A percentile compares a stretch with the other conserved stretches of the same genome.
phyloP scores from a whole-genome alignment of 352 stramenopile genomes.

The Phytophthora colocasiae region DNA sequence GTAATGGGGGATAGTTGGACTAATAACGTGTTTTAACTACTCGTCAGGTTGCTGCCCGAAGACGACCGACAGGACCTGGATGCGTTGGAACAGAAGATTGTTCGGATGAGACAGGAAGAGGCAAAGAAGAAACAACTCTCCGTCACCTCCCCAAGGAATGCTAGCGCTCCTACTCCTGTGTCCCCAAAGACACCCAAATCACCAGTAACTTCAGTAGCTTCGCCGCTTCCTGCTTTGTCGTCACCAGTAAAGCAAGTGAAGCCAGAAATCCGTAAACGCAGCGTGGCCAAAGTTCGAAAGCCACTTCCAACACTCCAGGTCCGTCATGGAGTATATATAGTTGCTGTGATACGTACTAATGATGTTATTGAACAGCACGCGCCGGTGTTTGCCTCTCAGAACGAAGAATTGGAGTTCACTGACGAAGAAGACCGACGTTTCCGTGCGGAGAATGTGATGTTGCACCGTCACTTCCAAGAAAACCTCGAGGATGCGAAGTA shows the following conservation, averaged over 20 bases:
- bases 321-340: not conserved
- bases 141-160: constrained; percentile 10
- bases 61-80: constrained; percentile 59
- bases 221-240: constrained; percentile 6
- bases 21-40: constrained; percentile 2
- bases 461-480: constrained; percentile 88
- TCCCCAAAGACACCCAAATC: constrained; percentile 18
- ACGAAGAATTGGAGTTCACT: constrained; percentile 63
- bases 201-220: constrained; percentile 7
- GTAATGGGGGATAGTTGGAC: not conserved
- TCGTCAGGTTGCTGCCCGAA: constrained; percentile 64
- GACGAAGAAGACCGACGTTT: constrained; percentile 70
- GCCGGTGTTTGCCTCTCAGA: constrained; percentile 51
- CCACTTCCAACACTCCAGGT: constrained; percentile 11
- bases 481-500: constrained; percentile 88
- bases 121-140: constrained; percentile 29
- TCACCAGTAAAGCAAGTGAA: constrained; percentile 19
- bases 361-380: constrained; percentile 25
- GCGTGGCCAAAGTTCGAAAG: constrained; percentile 20
- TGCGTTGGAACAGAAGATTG: constrained; percentile 56
- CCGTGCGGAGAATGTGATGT: constrained; percentile 71
- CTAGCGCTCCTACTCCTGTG: not conserved
- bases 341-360: not conserved
- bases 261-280: constrained; percentile 19
- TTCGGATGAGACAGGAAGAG: constrained; percentile 31